Evolutionary conservation across 805 yeast species (phyloP).

Genomic region (Barnettozyma populi): DNA sequence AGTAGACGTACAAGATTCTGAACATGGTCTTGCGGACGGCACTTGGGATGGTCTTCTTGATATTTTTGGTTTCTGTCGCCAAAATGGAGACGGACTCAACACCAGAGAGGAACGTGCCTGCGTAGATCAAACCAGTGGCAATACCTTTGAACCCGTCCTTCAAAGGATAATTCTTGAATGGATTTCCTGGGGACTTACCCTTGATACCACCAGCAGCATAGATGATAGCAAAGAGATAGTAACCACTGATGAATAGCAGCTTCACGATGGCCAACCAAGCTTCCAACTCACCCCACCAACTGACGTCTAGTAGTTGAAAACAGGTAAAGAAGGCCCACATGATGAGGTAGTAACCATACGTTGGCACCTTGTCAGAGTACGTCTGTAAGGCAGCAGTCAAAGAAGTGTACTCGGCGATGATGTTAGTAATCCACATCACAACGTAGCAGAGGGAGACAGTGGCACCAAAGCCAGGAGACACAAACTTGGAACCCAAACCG

Average conservation of each 20-base stretch:
- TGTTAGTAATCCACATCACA: conserved; percentile 50
- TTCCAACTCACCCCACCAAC: conserved; percentile 53
- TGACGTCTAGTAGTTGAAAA: conserved; percentile 47
- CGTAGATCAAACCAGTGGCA: conserved; percentile 57
- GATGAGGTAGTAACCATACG: conserved; percentile 49
- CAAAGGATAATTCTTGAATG: conserved; percentile 31
- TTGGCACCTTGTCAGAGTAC: conserved; percentile 48
- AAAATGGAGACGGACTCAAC: conserved; percentile 70
- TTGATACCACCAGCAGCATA: conserved; percentile 39
- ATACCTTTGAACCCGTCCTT: conserved; percentile 47
- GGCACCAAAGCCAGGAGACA: conserved; percentile 54
- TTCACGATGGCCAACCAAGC: conserved; percentile 47
- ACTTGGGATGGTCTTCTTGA: conserved; percentile 63
- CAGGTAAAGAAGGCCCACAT: conserved; percentile 47
- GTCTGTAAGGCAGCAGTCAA: conserved; percentile 43
- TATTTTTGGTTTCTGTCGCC: conserved; percentile 70
- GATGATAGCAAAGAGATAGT: conserved; percentile 45
- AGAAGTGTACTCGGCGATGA: conserved; percentile 51
- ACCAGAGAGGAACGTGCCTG: conserved; percentile 75
- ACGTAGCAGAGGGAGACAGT: conserved; percentile 49
- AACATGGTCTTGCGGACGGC: conserved; percentile 63
- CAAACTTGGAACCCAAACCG: conserved; percentile 43
- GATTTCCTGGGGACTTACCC: conserved; percentile 30
- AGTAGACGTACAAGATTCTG: conserved; percentile 61
- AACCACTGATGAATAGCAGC: conserved; percentile 41